A percentile compares a stretch with the other conserved stretches of the same genome.
phyloP scores from a whole-genome alignment of 257 asterid species.

The Solanum piurae region DNA sequence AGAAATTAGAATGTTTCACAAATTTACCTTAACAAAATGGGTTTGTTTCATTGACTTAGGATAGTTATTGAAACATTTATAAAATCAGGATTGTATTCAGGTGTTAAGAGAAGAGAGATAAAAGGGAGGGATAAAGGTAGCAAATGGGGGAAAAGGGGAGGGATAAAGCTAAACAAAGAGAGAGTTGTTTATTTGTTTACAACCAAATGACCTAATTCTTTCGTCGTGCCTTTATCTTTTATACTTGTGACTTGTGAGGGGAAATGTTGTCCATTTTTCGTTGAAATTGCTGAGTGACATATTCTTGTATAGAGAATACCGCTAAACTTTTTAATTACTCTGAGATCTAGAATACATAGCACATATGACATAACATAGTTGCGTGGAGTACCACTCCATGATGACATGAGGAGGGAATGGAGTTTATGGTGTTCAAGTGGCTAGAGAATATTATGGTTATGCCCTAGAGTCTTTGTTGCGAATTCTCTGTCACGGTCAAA shows the following conservation, averaged over 20 bases:
- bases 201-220: not conserved
- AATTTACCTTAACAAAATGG: not conserved
- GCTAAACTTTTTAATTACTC: not conserved
- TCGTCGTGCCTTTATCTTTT: not conserved
- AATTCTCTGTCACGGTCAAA: not conserved
- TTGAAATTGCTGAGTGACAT: not conserved
- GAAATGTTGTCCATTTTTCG: not conserved
- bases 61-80: not conserved
- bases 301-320: not conserved
- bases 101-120: not conserved
- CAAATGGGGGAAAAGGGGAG: not conserved
- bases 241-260: not conserved
- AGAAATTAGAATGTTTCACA: not conserved
- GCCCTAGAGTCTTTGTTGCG: not conserved
- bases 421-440: not conserved
- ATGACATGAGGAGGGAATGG: not conserved
- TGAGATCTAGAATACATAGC: not conserved
- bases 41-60: not conserved
- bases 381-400: not conserved
- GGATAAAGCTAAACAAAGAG: not conserved
- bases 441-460: not conserved
- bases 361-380: not conserved
- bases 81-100: not conserved
- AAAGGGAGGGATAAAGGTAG: not conserved
- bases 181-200: not conserved